phyloP scores from a whole-genome alignment of 2,329 filamentous ascomycete genomes.

The Aspergillus costaricaensis region DNA sequence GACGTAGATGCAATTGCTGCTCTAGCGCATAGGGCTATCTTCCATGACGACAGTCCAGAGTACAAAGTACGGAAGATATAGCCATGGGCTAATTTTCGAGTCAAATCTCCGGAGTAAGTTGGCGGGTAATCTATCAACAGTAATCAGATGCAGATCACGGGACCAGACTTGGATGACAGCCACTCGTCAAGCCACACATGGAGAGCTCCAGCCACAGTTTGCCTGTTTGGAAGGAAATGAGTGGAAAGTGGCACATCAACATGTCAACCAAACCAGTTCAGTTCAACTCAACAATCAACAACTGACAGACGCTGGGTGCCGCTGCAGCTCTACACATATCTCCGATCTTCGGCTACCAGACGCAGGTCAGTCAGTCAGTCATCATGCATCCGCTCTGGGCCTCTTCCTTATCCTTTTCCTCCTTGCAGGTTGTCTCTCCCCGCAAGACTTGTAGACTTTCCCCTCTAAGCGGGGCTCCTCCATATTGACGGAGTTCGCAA shows the following conservation, averaged over 20 bases:
- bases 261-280: too few species aligned
- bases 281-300: not conserved
- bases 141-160: not conserved
- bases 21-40: not conserved
- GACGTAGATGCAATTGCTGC: not conserved
- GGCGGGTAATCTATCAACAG: too few species aligned
- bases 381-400: not conserved
- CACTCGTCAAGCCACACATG: not conserved
- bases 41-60: not conserved
- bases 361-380: not conserved
- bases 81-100: too few species aligned
- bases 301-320: not conserved
- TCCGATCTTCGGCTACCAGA: not conserved
- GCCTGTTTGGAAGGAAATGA: not conserved
- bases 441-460: not conserved
- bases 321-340: not conserved
- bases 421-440: not conserved
- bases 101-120: too few species aligned
- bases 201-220: not conserved
- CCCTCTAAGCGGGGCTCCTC: conserved; percentile 8
- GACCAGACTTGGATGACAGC: not conserved
- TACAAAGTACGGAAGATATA: not conserved
- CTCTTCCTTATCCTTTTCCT: not conserved
- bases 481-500: not conserved
- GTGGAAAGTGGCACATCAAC: not conserved